Percentiles rank a stretch among this genome's conserved stretches.
These are phyloP conservation scores for Xylariaceae sp. DNA, from an alignment of 2,329 filamentous ascomycete genomes.

Conservation along the genomic window DNA sequence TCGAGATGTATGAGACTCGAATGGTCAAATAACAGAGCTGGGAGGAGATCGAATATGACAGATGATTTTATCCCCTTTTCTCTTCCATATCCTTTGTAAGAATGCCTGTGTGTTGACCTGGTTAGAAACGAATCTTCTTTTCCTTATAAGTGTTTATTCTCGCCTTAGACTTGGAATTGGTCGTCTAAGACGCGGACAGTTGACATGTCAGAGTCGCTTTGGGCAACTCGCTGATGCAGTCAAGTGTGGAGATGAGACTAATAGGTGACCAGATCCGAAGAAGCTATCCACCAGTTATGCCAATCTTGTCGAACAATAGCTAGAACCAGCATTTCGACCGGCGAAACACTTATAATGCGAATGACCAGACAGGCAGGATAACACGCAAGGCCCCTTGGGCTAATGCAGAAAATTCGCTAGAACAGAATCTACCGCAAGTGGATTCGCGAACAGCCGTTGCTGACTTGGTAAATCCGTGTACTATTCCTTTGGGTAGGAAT, in stretches of 20 bases:
- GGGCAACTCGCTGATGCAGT: background rate
- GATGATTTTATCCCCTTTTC: background rate
- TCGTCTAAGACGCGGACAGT: background rate
- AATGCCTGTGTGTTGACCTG: too few relatives aligned
- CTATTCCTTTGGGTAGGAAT: conserved; percentile 1
- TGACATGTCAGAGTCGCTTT: conserved; percentile 3
- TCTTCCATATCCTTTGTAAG: background rate
- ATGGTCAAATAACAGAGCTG: conserved; percentile 4
- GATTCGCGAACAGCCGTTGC: conserved; percentile 3
- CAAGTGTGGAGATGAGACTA: conserved; percentile 1
- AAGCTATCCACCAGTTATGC: conserved; percentile 2
- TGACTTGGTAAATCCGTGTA: conserved; percentile 3
- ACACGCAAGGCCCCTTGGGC: background rate
- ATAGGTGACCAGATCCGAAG: background rate
- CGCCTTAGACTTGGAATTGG: background rate
- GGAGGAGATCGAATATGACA: conserved; percentile 1
- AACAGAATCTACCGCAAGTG: conserved; percentile 7
- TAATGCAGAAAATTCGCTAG: conserved; percentile 7
- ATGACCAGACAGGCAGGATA: background rate
- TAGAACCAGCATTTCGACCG: conserved; percentile 7
- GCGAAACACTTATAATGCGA: conserved; percentile 3
- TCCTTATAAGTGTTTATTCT: background rate
- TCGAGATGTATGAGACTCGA: conserved; percentile 8
- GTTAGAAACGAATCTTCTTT: background rate
- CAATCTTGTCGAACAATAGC: conserved; percentile 3